Base-by-base conservation (phyloP, 2,329 filamentous ascomycete species). In the Fusarium armeniacum region DNA sequence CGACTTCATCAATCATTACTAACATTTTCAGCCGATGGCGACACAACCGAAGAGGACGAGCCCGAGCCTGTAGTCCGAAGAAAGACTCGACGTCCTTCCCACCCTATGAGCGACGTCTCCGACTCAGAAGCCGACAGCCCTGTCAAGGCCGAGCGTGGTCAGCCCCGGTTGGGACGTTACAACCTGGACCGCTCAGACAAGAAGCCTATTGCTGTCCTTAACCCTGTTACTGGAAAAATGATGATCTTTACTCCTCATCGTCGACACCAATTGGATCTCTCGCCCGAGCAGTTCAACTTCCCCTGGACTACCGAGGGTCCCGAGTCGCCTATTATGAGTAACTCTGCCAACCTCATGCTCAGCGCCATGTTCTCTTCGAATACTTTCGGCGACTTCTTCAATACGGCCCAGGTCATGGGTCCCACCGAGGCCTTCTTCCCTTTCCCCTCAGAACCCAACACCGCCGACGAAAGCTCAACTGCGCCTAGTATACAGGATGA, bases 391-490 rank as follows among this genome's bases (percentile, higher is more conserved):
- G 85, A 87, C 73, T 85, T 85, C 61, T 81, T 89, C 78, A 86
- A 86, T 69, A 86, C 86, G 69, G 88, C 87, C 7, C 89, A 92
- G 75, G 85, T 89, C n/a, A 84, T 93, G 74, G 91, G 91, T 1
- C 90, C 91, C 3, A 85, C 89, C 1, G 91, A 94, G 78, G 91
- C 91, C 10, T 94, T 93, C 78, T 94, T 92, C 73, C 88, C 91
- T 7, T 89, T 90, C 56, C 84, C 85, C 13, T 86, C 87, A 15
- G 89, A 92, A 65, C 85, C 86, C 55, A 85, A 86, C 47, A 78
- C 83, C 18, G 81, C 82, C 38, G 85, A 86, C 35, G 85, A 86
- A 45, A 84, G 81, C 69, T 83, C 80, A 71, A 69, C 75, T 15
- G 71, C 71, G 11, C 72, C 76, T 24, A 81, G 79, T 49, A 56